Base-by-base conservation (phyloP, 1,284 basidiomycete genomes). In the Ceratobasidium sp. region DNA sequence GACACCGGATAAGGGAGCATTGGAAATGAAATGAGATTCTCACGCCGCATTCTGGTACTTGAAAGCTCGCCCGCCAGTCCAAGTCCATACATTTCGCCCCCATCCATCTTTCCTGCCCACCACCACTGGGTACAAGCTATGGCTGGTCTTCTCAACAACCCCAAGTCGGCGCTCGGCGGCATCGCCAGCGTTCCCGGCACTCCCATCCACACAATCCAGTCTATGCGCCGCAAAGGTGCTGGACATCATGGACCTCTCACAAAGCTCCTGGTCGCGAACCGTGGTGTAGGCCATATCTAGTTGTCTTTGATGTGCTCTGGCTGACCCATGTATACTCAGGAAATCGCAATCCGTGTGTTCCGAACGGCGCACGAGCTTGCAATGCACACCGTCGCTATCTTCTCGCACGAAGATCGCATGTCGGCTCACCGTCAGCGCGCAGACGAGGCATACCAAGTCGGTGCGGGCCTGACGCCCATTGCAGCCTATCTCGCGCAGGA, bases 341-440 rank as follows among this genome's bases (percentile, higher is more conserved):
- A 99, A 92, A 99, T 99, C 80, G 97, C 97, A 36, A 96, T 99
- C 79, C 93, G 97, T 81, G 96, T 99, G 64, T 98, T 99, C 87
- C 88, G 97, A 79, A 98, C 97, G 1, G 94, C 97, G 70, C 97
- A 99, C 84, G 97, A 99, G 81, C 88, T 99, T 74, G 97, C 96
- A 41, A 97, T 99, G 96, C 94, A 97, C 80, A 98, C 97, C 65
- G 97, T 99, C 72, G 97, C 97, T 55, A 98, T 99, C 84, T 99
- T 94, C 85, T 98, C 96, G 18, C 92, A 87, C 80, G 97, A 99
- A 83, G 97, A 99, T 85, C 89, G 97, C 75, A 88, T 98, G 84
- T 94, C 90, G 72, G 97, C 97, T 52, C 97, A 99, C 85, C 89
- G 97, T 79, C 96, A 98, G 83, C 77, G 96, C 93, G 94, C 96